Evolutionary conservation across 345 rosid species (phyloP).

Genomic region (Luvunga scandens): DNA sequence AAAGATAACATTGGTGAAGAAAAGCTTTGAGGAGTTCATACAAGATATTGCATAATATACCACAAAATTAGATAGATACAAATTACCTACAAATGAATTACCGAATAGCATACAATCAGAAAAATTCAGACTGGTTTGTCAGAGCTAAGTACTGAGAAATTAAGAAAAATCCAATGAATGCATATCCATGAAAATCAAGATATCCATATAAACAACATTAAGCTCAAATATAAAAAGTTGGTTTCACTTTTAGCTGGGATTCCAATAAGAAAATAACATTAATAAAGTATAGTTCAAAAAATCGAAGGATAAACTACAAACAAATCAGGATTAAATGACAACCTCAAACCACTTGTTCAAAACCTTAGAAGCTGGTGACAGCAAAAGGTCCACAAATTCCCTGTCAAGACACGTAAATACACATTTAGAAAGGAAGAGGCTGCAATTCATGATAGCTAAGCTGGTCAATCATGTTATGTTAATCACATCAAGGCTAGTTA

Average conservation of each 20-base stretch:
- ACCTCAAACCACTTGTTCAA: constrained; percentile 98
- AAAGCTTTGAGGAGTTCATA: constrained; percentile 3
- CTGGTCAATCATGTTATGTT: not conserved
- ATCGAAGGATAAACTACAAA: not conserved
- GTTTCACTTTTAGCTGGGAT: not conserved
- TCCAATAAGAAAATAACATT: not conserved
- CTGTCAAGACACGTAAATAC: constrained; percentile 34
- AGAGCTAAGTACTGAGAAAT: not conserved
- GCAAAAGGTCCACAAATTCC: constrained; percentile 76
- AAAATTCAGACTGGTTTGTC: not conserved
- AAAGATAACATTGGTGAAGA: not conserved
- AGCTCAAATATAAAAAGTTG: not conserved
- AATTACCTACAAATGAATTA: not conserved
- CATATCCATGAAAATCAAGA: not conserved
- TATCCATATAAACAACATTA: not conserved
- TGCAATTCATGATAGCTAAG: not conserved
- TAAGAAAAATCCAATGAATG: not conserved
- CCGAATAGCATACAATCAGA: not conserved
- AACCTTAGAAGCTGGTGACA: constrained; percentile 83
- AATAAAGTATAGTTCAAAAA: not conserved
- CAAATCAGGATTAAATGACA: constrained; percentile 12
- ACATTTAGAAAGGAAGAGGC: not conserved
- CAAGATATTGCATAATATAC: not conserved
- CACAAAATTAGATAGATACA: not conserved
- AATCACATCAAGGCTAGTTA: not conserved